Evolutionary conservation across 106 monocot genomes (phyloP).

Genomic region (Narthecium ossifragum): DNA sequence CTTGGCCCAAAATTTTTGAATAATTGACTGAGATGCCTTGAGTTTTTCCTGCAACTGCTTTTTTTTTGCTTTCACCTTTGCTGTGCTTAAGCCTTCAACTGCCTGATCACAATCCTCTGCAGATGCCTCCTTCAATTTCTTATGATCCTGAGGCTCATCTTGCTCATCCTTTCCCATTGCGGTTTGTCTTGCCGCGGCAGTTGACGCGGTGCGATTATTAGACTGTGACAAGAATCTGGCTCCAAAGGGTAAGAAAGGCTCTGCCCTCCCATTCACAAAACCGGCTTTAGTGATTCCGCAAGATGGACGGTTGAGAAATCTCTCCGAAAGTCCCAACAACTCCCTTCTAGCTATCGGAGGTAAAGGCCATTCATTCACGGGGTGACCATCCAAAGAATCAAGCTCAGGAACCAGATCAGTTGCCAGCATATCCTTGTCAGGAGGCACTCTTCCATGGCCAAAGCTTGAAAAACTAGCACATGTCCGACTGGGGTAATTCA

Average conservation of each 20-base stretch:
- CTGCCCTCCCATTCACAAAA: constrained; percentile 15
- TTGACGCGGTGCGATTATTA: constrained; percentile 35
- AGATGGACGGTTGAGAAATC: constrained; percentile 9
- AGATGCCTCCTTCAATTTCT: constrained; percentile 70
- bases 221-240: constrained; percentile 42
- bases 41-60: constrained; percentile 57
- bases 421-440: constrained; percentile 14
- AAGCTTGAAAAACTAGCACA: constrained; percentile 29
- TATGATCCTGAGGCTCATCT: constrained; percentile 33
- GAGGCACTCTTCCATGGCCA: constrained; percentile 15
- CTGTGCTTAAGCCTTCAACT: constrained; percentile 85
- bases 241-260: constrained; percentile 41
- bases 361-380: neutral
- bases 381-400: constrained; percentile 4
- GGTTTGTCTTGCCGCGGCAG: constrained; percentile 53
- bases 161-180: constrained; percentile 24
- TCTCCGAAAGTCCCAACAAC: constrained; percentile 5
- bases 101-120: constrained; percentile 99
- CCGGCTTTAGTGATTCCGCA: constrained; percentile 12
- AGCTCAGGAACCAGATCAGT: constrained; percentile 1
- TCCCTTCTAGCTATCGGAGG: constrained; percentile 15
- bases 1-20: constrained; percentile 42
- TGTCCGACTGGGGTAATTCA: constrained; percentile 19
- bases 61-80: constrained; percentile 89
- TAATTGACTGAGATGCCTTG: constrained; percentile 34